Base-by-base conservation (phyloP, 2,329 filamentous ascomycete species). In the Fusarium veterinarium region DNA sequence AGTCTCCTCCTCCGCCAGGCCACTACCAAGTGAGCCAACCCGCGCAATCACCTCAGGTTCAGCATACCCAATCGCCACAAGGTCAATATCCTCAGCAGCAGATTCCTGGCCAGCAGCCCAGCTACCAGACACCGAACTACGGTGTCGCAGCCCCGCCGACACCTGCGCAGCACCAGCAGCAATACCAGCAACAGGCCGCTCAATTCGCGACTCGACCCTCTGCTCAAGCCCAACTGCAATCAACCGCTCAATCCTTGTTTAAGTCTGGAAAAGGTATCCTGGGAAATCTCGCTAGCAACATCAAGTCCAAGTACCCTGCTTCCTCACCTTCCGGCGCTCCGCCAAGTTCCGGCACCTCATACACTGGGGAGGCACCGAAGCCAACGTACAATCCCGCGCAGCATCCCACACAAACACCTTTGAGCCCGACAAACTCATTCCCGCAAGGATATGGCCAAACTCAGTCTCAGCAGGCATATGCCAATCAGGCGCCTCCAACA, bases 231-330 rank as follows among this genome's bases (percentile, higher is more conserved):
- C 60, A 56, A 11, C 38, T 68, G 0, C 58, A 63, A 9, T 60
- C 51, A 20, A 74, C 49, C 3, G 74, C 69, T 0, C 60, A 70
- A 16, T 75, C 69, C 2, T 31, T 74, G 6, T 60, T 44, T 31
- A 72, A 72, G 7, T 51, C 62, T 0, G 65, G 69, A n/a, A 72
- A 72, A 6, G 70, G 69, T 0, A 42, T 72, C 2, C 16, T 72
- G 1, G 70, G 70, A 9, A 69, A 67, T 17, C 57, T 73, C 0
- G 70, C 70, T 1, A 73, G 56, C 20, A 72, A 70, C 52, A 73
- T 72, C 42, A 72, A 73, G 37, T 59, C 57, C 8, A 72, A 73
- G 30, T 72, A 72, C 28, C 69, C 69, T 8, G 13, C 33, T 30
- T 53, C 49, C 5, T 16, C 63, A n/a, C 19, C 52, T n/a, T 5